phyloP scores from a whole-genome alignment of 306 rosid genomes.

The Prunus mume region DNA sequence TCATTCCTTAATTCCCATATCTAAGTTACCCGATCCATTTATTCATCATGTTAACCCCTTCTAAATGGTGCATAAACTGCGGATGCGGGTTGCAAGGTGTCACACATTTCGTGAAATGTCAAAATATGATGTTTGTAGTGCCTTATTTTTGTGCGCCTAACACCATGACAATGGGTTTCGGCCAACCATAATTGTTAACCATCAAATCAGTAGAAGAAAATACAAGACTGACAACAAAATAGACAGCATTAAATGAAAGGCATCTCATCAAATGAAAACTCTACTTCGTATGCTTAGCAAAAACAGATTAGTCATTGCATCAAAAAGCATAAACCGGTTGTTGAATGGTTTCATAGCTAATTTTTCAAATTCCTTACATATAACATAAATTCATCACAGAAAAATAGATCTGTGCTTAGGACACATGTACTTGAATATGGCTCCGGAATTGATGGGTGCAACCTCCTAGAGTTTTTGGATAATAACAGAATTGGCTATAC shows the following conservation, averaged over 20 bases:
- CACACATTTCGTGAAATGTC: neutral
- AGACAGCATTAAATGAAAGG: neutral
- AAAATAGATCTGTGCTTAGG: neutral
- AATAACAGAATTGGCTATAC: conserved; percentile 85
- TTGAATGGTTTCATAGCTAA: neutral
- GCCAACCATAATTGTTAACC: neutral
- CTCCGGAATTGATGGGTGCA: neutral
- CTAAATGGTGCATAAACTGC: neutral
- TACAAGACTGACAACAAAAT: neutral
- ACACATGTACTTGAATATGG: conserved; percentile 3
- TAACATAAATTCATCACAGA: conserved; percentile 9
- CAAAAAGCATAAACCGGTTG: conserved; percentile 3
- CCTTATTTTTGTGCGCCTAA: neutral
- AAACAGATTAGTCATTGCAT: conserved; percentile 3
- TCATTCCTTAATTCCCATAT: too few relatives aligned
- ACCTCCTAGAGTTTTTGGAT: conserved; percentile 57
- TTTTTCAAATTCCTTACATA: neutral
- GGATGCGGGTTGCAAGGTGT: neutral
- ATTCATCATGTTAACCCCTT: neutral
- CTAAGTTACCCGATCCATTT: too few relatives aligned
- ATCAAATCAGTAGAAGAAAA: neutral
- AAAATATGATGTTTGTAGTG: neutral
- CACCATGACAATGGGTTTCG: neutral
- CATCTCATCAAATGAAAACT: neutral
- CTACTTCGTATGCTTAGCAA: neutral